Evolutionary conservation across 1,284 basidiomycete genomes (phyloP).

Genomic region (Ganoderma lucidum): DNA sequence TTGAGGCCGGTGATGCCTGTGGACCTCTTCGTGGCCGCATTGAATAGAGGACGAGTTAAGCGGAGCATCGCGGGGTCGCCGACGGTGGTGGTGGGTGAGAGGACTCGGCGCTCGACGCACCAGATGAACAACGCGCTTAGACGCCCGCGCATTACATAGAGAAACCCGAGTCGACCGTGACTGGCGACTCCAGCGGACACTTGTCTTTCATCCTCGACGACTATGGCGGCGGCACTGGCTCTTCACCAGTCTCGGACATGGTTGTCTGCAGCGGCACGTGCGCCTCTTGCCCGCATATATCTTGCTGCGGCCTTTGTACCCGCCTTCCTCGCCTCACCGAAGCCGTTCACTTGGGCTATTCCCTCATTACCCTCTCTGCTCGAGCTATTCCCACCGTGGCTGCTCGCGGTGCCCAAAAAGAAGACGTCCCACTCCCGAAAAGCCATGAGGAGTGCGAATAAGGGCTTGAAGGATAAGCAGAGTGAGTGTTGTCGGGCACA

Average conservation of each 20-base stretch:
- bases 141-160: constrained; percentile 4
- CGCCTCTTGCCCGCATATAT: constrained; percentile 45
- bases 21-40: constrained; percentile 70
- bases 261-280: constrained; percentile 45
- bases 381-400: constrained; percentile 87
- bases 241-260: constrained; percentile 45
- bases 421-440: constrained; percentile 95
- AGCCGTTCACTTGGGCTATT: constrained; percentile 53
- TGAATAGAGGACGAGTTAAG: constrained; percentile 75
- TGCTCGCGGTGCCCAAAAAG: constrained; percentile 95
- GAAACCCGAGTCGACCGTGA: not conserved
- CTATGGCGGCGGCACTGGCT: constrained; percentile 51
- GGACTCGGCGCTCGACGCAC: constrained; percentile 8
- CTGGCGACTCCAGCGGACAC: not conserved
- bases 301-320: constrained; percentile 42
- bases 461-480: constrained; percentile 93
- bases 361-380: constrained; percentile 69
- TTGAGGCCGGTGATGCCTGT: constrained; percentile 83
- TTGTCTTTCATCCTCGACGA: constrained; percentile 21
- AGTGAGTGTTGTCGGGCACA: constrained; percentile 61
- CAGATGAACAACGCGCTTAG: constrained; percentile 11
- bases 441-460: constrained; percentile 94
- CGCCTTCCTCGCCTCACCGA: constrained; percentile 41
- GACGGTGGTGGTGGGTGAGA: constrained; percentile 25
- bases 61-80: constrained; percentile 69